Conservation (phyloP, 2,329 filamentous ascomycete species). For the Teratosphaeria gauchensis region DNA sequence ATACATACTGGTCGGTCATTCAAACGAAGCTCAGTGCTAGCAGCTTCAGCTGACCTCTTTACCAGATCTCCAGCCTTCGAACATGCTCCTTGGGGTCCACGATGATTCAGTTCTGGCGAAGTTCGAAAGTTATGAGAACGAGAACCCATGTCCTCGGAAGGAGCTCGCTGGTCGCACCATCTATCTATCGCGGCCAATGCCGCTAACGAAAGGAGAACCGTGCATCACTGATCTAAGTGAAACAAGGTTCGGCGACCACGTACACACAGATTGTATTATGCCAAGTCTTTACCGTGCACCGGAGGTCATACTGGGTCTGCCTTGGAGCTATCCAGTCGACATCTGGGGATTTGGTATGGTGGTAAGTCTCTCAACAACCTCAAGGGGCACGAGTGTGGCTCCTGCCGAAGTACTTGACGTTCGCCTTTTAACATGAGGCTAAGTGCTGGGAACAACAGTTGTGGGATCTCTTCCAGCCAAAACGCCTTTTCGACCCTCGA, state of each 20-base stretch:
- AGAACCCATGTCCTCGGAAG: conserved; percentile 20
- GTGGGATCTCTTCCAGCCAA: conserved; percentile 30
- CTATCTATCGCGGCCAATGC: conserved; percentile 27
- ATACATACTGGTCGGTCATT: conserved; percentile 20
- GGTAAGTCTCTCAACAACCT: conserved; percentile 18
- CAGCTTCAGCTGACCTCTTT: background rate
- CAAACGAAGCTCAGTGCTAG: background rate
- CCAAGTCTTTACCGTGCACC: conserved; percentile 30
- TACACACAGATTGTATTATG: conserved; percentile 23
- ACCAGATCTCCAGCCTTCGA: conserved; percentile 30
- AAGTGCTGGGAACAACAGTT: conserved; percentile 13
- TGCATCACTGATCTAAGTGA: conserved; percentile 29
- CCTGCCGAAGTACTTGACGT: background rate
- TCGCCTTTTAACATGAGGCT: background rate
- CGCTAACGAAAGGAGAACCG: conserved; percentile 23
- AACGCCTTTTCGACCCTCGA: conserved; percentile 22
- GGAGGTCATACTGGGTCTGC: conserved; percentile 28
- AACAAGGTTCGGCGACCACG: conserved; percentile 26
- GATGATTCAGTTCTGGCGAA: conserved; percentile 26
- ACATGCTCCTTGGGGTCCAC: conserved; percentile 28
- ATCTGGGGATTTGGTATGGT: conserved; percentile 31
- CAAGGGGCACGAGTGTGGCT: background rate
- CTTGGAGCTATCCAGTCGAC: conserved; percentile 29
- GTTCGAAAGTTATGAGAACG: background rate
- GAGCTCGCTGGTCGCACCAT: conserved; percentile 16